Conservation (phyloP, 805 yeast species). For the Saccharomycopsis guyanensis region DNA sequence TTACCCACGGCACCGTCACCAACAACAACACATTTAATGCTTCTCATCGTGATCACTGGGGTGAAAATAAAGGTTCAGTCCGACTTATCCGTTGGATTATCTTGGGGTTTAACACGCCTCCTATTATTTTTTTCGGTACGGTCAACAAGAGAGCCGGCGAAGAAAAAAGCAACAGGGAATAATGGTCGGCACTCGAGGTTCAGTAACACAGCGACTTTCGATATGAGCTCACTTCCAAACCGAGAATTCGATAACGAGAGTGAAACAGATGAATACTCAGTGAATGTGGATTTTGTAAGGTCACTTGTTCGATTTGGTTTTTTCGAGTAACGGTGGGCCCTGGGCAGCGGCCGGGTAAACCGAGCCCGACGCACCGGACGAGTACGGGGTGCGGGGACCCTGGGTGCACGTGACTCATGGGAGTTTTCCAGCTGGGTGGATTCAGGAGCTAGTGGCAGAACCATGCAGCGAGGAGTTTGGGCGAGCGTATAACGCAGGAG, state of each 20-base stretch:
- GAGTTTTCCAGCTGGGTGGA: too few relatives aligned
- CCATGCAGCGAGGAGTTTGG: too few relatives aligned
- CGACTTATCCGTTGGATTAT: too few relatives aligned
- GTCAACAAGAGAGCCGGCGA: neutral
- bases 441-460: too few relatives aligned
- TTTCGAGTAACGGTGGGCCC: neutral
- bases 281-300: neutral
- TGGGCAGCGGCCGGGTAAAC: neutral
- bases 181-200: neutral
- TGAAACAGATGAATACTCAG: neutral
- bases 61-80: too few relatives aligned
- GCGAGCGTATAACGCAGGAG: too few relatives aligned
- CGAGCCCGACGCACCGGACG: neutral
- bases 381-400: neutral
- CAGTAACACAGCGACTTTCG: too few relatives aligned
- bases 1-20: slow-evolving; percentile 97
- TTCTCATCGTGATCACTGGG: slow-evolving; percentile 46
- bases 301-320: neutral
- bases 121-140: neutral
- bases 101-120: neutral
- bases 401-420: too few relatives aligned
- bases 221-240: neutral
- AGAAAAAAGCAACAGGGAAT: neutral
- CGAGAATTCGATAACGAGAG: neutral
- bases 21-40: slow-evolving; percentile 86